These are phyloP conservation scores for Picocystis salinarum DNA, from an alignment of 139 green algal genomes.

Conservation along the genomic window DNA sequence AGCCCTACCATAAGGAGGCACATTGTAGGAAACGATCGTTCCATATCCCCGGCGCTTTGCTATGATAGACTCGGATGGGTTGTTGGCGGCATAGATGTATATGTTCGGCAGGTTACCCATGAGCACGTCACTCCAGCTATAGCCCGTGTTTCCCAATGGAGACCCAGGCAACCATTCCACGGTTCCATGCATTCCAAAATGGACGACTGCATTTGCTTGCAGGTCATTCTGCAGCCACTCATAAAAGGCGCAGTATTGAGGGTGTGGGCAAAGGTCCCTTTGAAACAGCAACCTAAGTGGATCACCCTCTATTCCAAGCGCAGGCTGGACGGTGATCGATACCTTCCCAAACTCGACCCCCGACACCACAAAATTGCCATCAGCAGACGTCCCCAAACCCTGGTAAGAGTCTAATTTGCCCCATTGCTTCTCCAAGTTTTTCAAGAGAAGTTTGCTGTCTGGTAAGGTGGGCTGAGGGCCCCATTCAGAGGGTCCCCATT, in stretches of 20 bases:
- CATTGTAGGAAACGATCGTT: constrained; percentile 87
- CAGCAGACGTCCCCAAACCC: constrained; percentile 28
- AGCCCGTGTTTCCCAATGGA: constrained; percentile 57
- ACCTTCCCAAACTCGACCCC: constrained; percentile 75
- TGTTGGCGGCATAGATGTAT: constrained; percentile 86
- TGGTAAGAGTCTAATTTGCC: constrained; percentile 51
- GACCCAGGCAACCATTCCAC: constrained; percentile 89
- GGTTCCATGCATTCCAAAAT: constrained; percentile 97
- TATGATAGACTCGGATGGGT: constrained; percentile 80
- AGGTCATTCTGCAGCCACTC: constrained; percentile 51
- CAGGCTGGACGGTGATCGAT: constrained; percentile 79
- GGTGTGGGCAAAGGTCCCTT: constrained; percentile 91
- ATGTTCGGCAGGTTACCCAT: constrained; percentile 78
- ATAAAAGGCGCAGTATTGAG: constrained; percentile 15
- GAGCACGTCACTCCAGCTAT: constrained; percentile 37
- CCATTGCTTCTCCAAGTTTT: constrained; percentile 73
- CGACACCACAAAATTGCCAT: constrained; percentile 13
- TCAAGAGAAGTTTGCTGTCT: constrained; percentile 47
- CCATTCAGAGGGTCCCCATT: constrained; percentile 78
- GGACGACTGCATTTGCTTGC: constrained; percentile 68
- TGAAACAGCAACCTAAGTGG: constrained; percentile 96
- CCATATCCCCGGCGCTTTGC: constrained; percentile 89
- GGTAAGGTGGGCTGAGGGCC: constrained; percentile 77
- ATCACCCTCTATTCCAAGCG: constrained; percentile 88
- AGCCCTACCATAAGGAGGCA: constrained; percentile 79